Conservation (phyloP, 2,329 filamentous ascomycete species). For the Clonostachys rosea region DNA sequence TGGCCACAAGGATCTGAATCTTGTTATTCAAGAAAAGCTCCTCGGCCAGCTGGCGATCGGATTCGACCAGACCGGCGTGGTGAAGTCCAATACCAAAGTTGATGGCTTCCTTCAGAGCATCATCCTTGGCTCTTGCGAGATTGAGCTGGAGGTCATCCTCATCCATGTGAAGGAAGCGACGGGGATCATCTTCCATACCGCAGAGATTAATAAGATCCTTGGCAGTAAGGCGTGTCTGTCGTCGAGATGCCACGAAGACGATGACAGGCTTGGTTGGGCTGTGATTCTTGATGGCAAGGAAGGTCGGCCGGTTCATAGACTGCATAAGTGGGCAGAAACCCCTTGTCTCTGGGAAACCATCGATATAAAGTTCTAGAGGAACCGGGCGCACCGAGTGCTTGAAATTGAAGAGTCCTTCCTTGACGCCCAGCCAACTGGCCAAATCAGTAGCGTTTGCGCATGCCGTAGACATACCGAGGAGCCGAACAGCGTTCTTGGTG, state of each 20-base stretch:
- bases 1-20: constrained; percentile 94
- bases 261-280: constrained; percentile 97
- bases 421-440: constrained; percentile 95
- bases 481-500: constrained; percentile 80
- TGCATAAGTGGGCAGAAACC: constrained; percentile 98
- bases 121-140: constrained; percentile 86
- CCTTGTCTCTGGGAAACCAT: constrained; percentile 91
- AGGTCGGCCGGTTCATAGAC: constrained; percentile 97
- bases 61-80: constrained; percentile 94
- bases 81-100: constrained; percentile 97
- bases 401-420: constrained; percentile 95
- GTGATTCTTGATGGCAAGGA: constrained; percentile 93
- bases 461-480: constrained; percentile 98
- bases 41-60: constrained; percentile 85
- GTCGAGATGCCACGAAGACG: constrained; percentile 92
- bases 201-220: constrained; percentile 97
- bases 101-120: constrained; percentile 86
- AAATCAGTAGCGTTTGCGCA: constrained; percentile 94
- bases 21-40: constrained; percentile 97
- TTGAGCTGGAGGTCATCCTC: constrained; percentile 91
- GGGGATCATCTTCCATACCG: constrained; percentile 96
- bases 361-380: constrained; percentile 92
- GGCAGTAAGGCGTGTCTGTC: constrained; percentile 91
- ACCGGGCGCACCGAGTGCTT: constrained; percentile 95
- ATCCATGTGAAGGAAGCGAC: constrained; percentile 87